Percentiles rank a stretch among this genome's conserved stretches.
phyloP scores from a whole-genome alignment of 2,329 filamentous ascomycete species.

The Nigrospora osmanthi region DNA sequence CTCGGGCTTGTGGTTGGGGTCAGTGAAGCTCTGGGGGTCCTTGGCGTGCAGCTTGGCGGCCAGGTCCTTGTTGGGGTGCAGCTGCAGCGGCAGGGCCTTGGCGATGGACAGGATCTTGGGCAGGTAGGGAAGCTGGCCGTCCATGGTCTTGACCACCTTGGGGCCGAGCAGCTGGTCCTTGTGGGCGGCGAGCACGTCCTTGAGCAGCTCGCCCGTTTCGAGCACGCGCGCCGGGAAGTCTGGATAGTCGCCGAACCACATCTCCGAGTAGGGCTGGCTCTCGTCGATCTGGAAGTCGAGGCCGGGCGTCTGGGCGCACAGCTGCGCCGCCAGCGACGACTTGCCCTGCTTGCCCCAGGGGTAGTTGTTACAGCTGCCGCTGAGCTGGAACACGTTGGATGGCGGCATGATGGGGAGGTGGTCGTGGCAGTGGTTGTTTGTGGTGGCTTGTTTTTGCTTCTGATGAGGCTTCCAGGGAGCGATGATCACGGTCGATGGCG shows the following conservation, averaged over 20 bases:
- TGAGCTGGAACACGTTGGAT: slow-evolving; percentile 33
- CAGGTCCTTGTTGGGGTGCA: slow-evolving; percentile 65
- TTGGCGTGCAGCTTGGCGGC: slow-evolving; percentile 54
- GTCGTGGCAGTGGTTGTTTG: not conserved
- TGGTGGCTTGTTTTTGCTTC: not conserved
- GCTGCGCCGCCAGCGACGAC: slow-evolving; percentile 55
- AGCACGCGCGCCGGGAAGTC: slow-evolving; percentile 59
- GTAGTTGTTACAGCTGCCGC: slow-evolving; percentile 49
- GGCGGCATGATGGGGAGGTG: slow-evolving; percentile 12
- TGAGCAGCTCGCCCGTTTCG: slow-evolving; percentile 53
- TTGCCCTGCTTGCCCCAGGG: slow-evolving; percentile 64
- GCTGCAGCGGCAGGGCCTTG: slow-evolving; percentile 67
- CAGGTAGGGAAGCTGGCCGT: slow-evolving; percentile 60
- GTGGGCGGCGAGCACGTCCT: slow-evolving; percentile 55
- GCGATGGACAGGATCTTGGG: slow-evolving; percentile 71
- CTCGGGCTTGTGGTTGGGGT: slow-evolving; percentile 73
- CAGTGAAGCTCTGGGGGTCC: slow-evolving; percentile 59
- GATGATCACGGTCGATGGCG: not conserved
- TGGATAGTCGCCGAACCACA: slow-evolving; percentile 75
- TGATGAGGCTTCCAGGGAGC: not conserved
- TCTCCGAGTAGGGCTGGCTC: slow-evolving; percentile 52
- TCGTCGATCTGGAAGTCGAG: slow-evolving; percentile 57
- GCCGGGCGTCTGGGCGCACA: slow-evolving; percentile 59
- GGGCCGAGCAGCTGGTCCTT: slow-evolving; percentile 57
- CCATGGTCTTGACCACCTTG: slow-evolving; percentile 52